Evolutionary conservation across 192 early-diverging fungal genomes (phyloP).

Genomic region (Coemansia javaensis): DNA sequence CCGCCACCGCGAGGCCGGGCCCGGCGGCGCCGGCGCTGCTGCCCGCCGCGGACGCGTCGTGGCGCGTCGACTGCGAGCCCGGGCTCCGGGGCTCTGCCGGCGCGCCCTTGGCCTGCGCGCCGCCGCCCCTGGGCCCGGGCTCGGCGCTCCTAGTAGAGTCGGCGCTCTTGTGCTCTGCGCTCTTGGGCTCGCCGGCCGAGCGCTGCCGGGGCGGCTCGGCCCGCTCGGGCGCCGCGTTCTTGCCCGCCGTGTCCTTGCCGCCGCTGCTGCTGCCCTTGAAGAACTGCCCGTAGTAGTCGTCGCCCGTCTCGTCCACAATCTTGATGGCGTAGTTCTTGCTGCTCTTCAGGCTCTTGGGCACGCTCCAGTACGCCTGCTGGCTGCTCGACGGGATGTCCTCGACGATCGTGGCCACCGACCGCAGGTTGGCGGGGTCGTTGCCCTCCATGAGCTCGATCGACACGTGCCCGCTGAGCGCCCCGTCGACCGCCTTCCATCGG

Average conservation of each 20-base stretch:
- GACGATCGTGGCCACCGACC: constrained; percentile 39
- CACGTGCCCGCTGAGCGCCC: constrained; percentile 22
- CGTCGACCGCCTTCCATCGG: constrained; percentile 41
- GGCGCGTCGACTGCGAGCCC: too few relatives aligned
- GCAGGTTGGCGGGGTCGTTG: constrained; percentile 33
- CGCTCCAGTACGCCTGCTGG: constrained; percentile 31
- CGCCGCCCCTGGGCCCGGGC: too few relatives aligned
- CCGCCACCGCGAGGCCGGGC: too few relatives aligned
- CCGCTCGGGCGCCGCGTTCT: constrained; percentile 1
- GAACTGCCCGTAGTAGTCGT: constrained; percentile 47
- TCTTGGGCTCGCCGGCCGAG: constrained; percentile 1
- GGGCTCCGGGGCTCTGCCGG: too few relatives aligned
- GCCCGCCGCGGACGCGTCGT: too few relatives aligned
- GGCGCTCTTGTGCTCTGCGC: constrained; percentile 1
- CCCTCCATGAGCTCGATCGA: constrained; percentile 51
- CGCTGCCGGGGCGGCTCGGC: background rate
- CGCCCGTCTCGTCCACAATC: constrained; percentile 42
- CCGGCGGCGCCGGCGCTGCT: too few relatives aligned
- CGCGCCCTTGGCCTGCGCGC: too few relatives aligned
- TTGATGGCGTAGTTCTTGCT: constrained; percentile 49
- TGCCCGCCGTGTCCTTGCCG: constrained; percentile 16
- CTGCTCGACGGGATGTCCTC: constrained; percentile 37
- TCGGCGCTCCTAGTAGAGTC: too few relatives aligned
- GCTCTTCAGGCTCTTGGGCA: constrained; percentile 34
- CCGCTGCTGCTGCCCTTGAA: constrained; percentile 33